Percentiles rank a stretch among this genome's conserved stretches.
These are phyloP conservation scores for Trichophyton benhamiae DNA, from an alignment of 2,329 filamentous ascomycete genomes.

Conservation along the genomic window DNA sequence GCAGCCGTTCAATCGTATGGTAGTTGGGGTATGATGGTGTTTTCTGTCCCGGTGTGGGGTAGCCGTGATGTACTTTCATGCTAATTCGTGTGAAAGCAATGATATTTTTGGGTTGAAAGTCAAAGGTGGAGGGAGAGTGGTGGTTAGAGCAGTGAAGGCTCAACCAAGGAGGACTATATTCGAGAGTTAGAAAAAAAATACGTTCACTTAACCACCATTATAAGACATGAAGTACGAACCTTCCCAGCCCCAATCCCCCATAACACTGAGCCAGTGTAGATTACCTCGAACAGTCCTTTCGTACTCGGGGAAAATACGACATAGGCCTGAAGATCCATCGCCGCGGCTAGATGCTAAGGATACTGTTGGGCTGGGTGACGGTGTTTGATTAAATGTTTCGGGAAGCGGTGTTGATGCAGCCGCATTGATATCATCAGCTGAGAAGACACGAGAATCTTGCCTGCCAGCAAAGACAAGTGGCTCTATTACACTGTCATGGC, in stretches of 20 bases:
- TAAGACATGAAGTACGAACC: constrained; percentile 29
- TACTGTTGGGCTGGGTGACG: neutral
- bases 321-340: constrained; percentile 20
- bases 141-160: neutral
- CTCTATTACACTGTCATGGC: neutral
- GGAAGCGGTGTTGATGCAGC: neutral
- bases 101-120: neutral
- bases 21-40: neutral
- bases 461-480: neutral
- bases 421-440: neutral
- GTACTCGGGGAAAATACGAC: constrained; percentile 38
- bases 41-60: too few relatives aligned
- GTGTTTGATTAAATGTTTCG: neutral
- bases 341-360: constrained; percentile 1
- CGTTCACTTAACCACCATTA: neutral
- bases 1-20: neutral
- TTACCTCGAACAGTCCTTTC: constrained; percentile 54
- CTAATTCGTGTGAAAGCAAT: too few relatives aligned
- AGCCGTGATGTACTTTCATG: too few relatives aligned
- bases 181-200: neutral
- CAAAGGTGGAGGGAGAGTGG: neutral
- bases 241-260: constrained; percentile 63
- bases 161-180: neutral
- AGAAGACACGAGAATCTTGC: neutral
- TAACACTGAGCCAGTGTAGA: constrained; percentile 58